Percentiles rank a stretch among this genome's conserved stretches.
Evolutionary conservation across 495 filamentous ascomycete species (phyloP).

Genomic region (Tuber umbilicatum): DNA sequence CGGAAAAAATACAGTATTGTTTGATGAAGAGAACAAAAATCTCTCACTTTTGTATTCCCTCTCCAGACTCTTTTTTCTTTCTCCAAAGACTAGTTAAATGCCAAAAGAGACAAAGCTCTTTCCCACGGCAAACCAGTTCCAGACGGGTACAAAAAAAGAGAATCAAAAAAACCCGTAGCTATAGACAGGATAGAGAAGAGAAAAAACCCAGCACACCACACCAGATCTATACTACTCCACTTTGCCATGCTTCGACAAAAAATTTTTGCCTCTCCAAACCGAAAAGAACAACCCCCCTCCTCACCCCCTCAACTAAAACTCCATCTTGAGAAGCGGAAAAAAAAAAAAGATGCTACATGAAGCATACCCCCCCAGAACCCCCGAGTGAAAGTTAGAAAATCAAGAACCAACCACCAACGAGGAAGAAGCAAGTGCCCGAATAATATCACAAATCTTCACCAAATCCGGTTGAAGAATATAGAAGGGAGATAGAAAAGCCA

Average conservation of each 20-base stretch:
- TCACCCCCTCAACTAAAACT: neutral
- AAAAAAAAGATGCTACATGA: conserved; percentile 4
- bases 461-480: neutral
- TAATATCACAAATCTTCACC: conserved; percentile 2
- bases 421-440: neutral
- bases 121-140: neutral
- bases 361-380: conserved; percentile 1
- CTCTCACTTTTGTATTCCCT: neutral
- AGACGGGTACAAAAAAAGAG: conserved; percentile 3
- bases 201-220: conserved; percentile 2
- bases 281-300: neutral
- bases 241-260: neutral
- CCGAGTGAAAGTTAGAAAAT: neutral
- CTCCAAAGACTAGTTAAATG: conserved; percentile 17
- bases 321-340: conserved; percentile 1
- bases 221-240: conserved; percentile 4
- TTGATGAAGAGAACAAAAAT: neutral
- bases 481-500: neutral
- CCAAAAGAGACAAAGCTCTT: conserved; percentile 12
- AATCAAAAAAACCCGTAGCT: conserved; percentile 2
- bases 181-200: conserved; percentile 4
- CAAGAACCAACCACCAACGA: neutral
- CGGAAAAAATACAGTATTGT: neutral
- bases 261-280: neutral
- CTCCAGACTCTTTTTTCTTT: conserved; percentile 4